phyloP scores from a whole-genome alignment of 768 basidiomycete genomes.

The Udeniomyces megalosporus region DNA sequence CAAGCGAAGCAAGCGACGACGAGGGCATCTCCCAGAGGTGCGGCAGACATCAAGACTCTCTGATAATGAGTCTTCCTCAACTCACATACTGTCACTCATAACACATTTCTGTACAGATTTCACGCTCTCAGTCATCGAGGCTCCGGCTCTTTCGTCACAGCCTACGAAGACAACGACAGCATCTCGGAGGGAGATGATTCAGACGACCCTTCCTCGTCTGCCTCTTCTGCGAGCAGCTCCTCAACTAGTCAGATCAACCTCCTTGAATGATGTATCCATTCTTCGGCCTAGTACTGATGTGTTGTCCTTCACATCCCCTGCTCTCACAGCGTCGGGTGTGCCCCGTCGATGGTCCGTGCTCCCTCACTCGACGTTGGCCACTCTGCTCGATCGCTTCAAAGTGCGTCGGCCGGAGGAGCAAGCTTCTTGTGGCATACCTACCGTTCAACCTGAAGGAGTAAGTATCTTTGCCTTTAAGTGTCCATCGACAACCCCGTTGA shows the following conservation, averaged over 20 bases:
- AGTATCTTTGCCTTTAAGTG: too few relatives aligned
- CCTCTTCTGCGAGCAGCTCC: background rate
- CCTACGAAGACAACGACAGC: slow-evolving; percentile 30
- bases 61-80: too few relatives aligned
- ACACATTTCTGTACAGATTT: background rate
- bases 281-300: too few relatives aligned
- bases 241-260: background rate
- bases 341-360: background rate
- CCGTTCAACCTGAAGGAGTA: too few relatives aligned
- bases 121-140: background rate
- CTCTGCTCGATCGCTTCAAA: background rate
- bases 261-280: too few relatives aligned
- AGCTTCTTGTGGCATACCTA: too few relatives aligned
- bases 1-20: slow-evolving; percentile 10
- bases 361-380: background rate
- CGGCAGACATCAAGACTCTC: too few relatives aligned
- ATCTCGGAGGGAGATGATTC: slow-evolving; percentile 63
- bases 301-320: too few relatives aligned
- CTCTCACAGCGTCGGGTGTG: too few relatives aligned
- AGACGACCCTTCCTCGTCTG: slow-evolving; percentile 38
- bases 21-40: background rate
- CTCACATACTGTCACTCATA: too few relatives aligned
- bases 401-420: background rate
- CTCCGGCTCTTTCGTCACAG: slow-evolving; percentile 5
- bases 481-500: too few relatives aligned